Conservation (phyloP, 108 stramenopile species). For the Conticribra weissflogii region DNA sequence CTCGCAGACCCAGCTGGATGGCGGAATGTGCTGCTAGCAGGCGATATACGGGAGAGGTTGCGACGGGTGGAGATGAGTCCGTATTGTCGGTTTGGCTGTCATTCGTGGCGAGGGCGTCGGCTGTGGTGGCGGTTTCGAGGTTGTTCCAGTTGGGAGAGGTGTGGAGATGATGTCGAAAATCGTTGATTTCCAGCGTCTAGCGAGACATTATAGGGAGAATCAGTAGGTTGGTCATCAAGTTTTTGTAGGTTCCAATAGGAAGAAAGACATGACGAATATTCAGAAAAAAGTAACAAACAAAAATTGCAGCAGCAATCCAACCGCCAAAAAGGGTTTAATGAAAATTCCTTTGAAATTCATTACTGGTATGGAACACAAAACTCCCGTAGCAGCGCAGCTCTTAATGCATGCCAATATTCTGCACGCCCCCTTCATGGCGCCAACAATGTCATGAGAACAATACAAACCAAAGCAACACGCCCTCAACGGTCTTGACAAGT, state of each 20-base stretch:
- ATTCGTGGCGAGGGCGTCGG: background rate
- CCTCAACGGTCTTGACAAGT: no score
- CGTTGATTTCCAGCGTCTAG: slow-evolving; percentile 37
- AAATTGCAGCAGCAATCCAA: background rate
- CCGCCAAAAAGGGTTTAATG: no score
- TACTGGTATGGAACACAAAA: no score
- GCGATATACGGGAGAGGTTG: background rate
- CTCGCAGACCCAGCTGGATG: slow-evolving; percentile 30
- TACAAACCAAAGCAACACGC: no score
- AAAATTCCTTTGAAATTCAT: no score
- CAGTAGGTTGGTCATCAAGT: no score
- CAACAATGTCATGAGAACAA: no score
- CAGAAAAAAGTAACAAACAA: background rate
- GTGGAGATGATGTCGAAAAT: slow-evolving; percentile 29
- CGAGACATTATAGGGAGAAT: background rate
- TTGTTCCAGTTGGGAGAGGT: background rate
- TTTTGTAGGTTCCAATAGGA: no score
- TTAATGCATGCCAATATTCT: no score
- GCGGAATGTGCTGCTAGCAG: slow-evolving; percentile 25
- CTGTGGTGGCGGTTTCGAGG: slow-evolving; percentile 6
- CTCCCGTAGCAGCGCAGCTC: no score
- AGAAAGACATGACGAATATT: background rate
- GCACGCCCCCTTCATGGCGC: no score
- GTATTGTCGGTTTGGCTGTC: background rate
- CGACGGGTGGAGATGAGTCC: background rate